phyloP scores from a whole-genome alignment of 1,139 yeast genomes.

The Debaryomycetaceae sp. region DNA sequence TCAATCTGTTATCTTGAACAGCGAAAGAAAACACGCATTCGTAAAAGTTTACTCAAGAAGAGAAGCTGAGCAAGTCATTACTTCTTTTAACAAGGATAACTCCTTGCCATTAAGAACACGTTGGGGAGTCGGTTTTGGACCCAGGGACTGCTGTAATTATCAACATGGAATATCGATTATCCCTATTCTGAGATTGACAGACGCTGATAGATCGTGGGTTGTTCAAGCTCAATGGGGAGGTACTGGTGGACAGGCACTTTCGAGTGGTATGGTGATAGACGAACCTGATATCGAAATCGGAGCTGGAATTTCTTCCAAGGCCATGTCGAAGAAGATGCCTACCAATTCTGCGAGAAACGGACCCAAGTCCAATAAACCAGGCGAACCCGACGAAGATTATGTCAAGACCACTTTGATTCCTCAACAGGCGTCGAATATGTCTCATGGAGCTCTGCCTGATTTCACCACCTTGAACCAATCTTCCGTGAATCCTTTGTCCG shows the following conservation, averaged over 20 bases:
- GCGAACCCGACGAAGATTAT: slow-evolving; percentile 50
- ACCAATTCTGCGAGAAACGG: slow-evolving; percentile 85
- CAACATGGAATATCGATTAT: slow-evolving; percentile 86
- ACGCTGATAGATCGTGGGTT: slow-evolving; percentile 90
- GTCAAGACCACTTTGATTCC: slow-evolving; percentile 35
- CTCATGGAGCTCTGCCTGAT: slow-evolving; percentile 33
- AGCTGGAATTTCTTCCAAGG: slow-evolving; percentile 88
- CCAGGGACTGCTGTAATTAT: slow-evolving; percentile 96
- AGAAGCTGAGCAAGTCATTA: slow-evolving; percentile 80
- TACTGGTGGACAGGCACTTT: slow-evolving; percentile 85
- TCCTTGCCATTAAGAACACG: slow-evolving; percentile 69
- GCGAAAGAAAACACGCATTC: slow-evolving; percentile 91
- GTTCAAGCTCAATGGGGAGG: slow-evolving; percentile 96
- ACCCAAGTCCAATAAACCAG: slow-evolving; percentile 73
- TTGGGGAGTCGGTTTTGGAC: slow-evolving; percentile 99
- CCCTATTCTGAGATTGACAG: slow-evolving; percentile 84
- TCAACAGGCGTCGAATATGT: slow-evolving; percentile 18
- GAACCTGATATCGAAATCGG: slow-evolving; percentile 98
- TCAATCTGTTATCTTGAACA: slow-evolving; percentile 83
- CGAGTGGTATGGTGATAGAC: slow-evolving; percentile 80
- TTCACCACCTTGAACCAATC: slow-evolving; percentile 34
- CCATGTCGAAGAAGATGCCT: slow-evolving; percentile 85
- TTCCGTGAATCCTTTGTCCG: slow-evolving; percentile 49
- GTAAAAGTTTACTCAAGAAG: slow-evolving; percentile 93
- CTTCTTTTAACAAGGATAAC: slow-evolving; percentile 50